Conservation (phyloP, 371 early-diverging fungal species). For the Actinomortierella wolfii region DNA sequence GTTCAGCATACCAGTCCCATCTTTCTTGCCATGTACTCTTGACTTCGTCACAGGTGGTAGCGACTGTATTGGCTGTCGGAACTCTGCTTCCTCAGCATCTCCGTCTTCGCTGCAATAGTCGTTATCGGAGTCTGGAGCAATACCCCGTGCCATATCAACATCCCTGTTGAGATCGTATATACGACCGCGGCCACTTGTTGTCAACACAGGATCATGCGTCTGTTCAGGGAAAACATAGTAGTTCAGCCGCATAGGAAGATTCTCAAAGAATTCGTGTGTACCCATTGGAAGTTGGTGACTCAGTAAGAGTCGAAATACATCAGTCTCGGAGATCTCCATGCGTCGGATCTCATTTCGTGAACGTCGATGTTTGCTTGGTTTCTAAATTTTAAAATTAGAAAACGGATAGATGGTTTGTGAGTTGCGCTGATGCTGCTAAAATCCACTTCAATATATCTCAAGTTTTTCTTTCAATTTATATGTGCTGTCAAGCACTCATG, state of each 20-base stretch:
- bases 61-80: too few relatives aligned
- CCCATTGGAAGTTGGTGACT: constrained; percentile 14
- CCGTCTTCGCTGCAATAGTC: constrained; percentile 21
- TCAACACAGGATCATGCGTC: background rate
- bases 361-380: background rate
- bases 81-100: constrained; percentile 14
- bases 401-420: background rate
- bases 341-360: background rate
- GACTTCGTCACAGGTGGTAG: too few relatives aligned
- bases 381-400: background rate
- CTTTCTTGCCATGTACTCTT: too few relatives aligned
- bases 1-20: too few relatives aligned
- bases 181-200: constrained; percentile 3
- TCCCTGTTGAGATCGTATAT: constrained; percentile 18
- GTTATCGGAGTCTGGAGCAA: constrained; percentile 34
- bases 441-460: background rate
- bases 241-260: constrained; percentile 1
- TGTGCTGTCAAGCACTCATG: background rate
- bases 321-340: constrained; percentile 10
- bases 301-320: constrained; percentile 23
- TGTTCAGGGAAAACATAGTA: background rate
- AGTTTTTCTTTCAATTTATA: background rate
- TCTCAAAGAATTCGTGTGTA: constrained; percentile 9
- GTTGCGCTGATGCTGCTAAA: background rate
- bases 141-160: constrained; percentile 11